phyloP scores from a whole-genome alignment of 2,329 filamentous ascomycete genomes.

The Penicillium sp. region DNA sequence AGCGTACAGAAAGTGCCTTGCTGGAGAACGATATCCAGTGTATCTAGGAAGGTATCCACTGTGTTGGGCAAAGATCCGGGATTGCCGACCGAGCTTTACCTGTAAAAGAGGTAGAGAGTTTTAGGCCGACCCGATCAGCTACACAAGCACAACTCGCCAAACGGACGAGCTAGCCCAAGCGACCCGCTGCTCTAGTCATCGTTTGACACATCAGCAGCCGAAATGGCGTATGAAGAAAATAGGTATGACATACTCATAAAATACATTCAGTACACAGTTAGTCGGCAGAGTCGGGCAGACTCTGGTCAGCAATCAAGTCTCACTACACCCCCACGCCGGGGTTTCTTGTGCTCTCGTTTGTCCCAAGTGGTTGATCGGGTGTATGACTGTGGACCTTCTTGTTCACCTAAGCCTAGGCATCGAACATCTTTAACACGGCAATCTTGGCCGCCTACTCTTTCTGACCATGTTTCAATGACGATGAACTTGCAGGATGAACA shows the following conservation, averaged over 20 bases:
- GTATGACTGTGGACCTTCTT: not conserved
- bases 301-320: not conserved
- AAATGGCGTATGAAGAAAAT: not conserved
- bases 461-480: not conserved
- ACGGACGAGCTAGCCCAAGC: slow-evolving; percentile 2
- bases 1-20: too few relatives aligned
- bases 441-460: not conserved
- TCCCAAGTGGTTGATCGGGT: not conserved
- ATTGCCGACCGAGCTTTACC: slow-evolving; percentile 6
- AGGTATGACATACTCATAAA: not conserved
- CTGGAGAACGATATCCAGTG: too few relatives aligned
- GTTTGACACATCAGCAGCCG: slow-evolving; percentile 14
- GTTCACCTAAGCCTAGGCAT: not conserved
- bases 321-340: not conserved
- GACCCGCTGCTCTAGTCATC: slow-evolving; percentile 3
- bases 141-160: not conserved
- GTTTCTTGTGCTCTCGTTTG: not conserved
- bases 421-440: not conserved
- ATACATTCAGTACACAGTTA: not conserved
- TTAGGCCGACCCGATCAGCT: not conserved
- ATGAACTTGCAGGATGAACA: not conserved
- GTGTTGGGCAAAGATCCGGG: not conserved
- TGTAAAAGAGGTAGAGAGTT: not conserved
- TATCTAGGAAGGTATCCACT: too few relatives aligned
- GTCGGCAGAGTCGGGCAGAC: not conserved